Percentiles rank a stretch among this genome's conserved stretches.
Evolutionary conservation across 495 filamentous ascomycete genomes (phyloP).

Genomic region (Geopyxis carbonaria): DNA sequence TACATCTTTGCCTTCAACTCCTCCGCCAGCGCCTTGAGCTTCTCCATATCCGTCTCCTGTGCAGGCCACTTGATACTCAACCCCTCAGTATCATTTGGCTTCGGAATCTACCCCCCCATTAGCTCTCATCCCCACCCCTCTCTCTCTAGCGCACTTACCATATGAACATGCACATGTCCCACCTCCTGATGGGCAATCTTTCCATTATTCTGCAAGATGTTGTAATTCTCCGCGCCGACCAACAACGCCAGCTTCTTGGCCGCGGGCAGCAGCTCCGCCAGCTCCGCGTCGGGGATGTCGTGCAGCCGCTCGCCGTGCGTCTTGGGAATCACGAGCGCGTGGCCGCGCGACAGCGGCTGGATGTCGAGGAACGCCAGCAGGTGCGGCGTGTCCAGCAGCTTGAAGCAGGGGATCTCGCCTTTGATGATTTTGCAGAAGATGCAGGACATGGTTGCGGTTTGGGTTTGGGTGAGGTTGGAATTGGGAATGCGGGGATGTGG

Average conservation of each 20-base stretch:
- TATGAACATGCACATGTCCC: slow-evolving; percentile 90
- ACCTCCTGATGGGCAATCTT: slow-evolving; percentile 84
- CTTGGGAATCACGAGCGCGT: slow-evolving; percentile 96
- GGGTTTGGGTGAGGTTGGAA: neutral
- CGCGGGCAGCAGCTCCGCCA: slow-evolving; percentile 72
- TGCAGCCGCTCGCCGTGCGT: slow-evolving; percentile 81
- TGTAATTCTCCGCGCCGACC: slow-evolving; percentile 62
- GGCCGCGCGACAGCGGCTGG: slow-evolving; percentile 65
- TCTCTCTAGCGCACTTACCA: slow-evolving; percentile 39
- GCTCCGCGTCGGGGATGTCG: slow-evolving; percentile 80
- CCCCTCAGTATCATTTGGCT: slow-evolving; percentile 73
- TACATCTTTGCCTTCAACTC: slow-evolving; percentile 83
- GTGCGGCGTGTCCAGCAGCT: slow-evolving; percentile 24
- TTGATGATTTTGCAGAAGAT: slow-evolving; percentile 99
- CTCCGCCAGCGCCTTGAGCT: slow-evolving; percentile 60
- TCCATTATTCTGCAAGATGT: slow-evolving; percentile 95
- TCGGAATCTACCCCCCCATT: slow-evolving; percentile 55
- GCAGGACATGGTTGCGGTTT: slow-evolving; percentile 33
- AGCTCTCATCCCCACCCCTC: slow-evolving; percentile 2
- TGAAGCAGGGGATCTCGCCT: slow-evolving; percentile 89
- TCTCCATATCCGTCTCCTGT: slow-evolving; percentile 61
- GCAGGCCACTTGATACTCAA: slow-evolving; percentile 66
- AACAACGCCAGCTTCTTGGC: slow-evolving; percentile 74
- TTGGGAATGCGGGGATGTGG: neutral
- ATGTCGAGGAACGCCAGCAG: slow-evolving; percentile 93